These are phyloP conservation scores for Aspergillus caelatus DNA, from an alignment of 2,329 filamentous ascomycete genomes.

Conservation along the genomic window DNA sequence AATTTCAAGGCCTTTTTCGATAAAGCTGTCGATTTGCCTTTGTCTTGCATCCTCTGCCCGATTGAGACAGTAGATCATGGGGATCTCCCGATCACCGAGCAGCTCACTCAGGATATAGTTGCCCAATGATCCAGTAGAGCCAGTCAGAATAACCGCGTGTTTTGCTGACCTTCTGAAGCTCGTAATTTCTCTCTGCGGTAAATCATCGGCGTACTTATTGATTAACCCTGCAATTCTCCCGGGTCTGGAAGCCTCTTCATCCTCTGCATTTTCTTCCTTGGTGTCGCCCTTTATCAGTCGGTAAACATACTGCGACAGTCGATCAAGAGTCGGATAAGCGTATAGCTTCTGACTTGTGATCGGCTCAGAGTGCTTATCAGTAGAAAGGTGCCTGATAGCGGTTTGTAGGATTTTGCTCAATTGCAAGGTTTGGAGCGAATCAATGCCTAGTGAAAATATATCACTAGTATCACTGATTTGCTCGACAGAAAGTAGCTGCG, in stretches of 20 bases:
- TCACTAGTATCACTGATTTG: constrained; percentile 4
- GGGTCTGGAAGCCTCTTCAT: neutral
- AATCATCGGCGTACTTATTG: neutral
- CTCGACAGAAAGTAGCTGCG: neutral
- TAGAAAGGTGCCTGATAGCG: neutral
- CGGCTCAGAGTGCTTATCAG: no score
- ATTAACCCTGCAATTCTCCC: neutral
- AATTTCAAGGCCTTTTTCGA: neutral
- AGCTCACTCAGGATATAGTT: constrained; percentile 22
- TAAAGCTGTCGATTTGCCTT: neutral
- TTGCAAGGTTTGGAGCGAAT: constrained; percentile 15
- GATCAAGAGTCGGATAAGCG: no score
- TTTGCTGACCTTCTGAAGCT: no score
- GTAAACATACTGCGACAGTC: neutral
- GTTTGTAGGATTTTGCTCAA: constrained; percentile 6
- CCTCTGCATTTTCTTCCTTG: no score
- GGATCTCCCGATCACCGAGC: constrained; percentile 6
- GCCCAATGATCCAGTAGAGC: constrained; percentile 25
- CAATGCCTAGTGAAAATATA: constrained; percentile 15
- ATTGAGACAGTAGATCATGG: constrained; percentile 26
- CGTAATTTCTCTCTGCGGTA: neutral
- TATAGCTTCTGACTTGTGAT: no score
- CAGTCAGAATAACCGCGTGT: constrained; percentile 18
- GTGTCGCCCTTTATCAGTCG: no score
- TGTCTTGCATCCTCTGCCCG: constrained; percentile 2